Evolutionary conservation across 1,139 yeast species (phyloP), one percentile per base, ranked within the genome.

Genomic region (Suhomyces bribrorum): DNA sequence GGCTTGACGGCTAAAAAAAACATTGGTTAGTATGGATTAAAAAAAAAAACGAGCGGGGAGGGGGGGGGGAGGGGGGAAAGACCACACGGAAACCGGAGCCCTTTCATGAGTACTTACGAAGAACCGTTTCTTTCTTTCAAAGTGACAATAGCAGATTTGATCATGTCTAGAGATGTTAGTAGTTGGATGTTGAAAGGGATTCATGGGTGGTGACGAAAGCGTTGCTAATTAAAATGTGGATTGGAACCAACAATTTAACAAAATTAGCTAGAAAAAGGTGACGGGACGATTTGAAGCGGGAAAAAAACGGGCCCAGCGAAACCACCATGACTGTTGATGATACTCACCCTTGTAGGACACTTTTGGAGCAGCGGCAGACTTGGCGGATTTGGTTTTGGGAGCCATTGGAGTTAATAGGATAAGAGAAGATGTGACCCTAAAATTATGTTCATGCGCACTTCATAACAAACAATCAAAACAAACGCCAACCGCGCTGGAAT

Each of bases 51-150:
- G 4, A n/a, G n/a, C 13, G 14, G 28, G 11, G n/a, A 14, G n/a
- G 15, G 28, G 28, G 14, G 28, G 13, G 14, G 5, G 28, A 12
- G 14, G 14, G 13, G 15, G 28, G 23, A 20, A 20, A 8, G n/a
- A 15, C 13, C 20, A 29, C n/a, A n/a, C n/a, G n/a, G n/a, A n/a
- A n/a, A n/a, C n/a, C n/a, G n/a, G n/a, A n/a, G n/a, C n/a, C n/a
- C n/a, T 8, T 14, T 12, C 13, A 7, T 24, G 24, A 12, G 25
- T 38, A 73, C 81, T 53, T 71, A 77, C 76, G 84, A 79, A 33
- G 94, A 83, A 39, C 96, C 96, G 46, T 77, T 83, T 67, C 95
- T 81, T 55, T 86, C 94, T 57, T 86, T 85, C 54, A 87, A 75
- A 26, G 83, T 68, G 34, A 75, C 60, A 49, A 88, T 73, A 39